Evolutionary conservation across 2,329 filamentous ascomycete genomes (phyloP), one percentile per base, ranked within the genome.

Genomic region (Arthrobotrys megalospora): DNA sequence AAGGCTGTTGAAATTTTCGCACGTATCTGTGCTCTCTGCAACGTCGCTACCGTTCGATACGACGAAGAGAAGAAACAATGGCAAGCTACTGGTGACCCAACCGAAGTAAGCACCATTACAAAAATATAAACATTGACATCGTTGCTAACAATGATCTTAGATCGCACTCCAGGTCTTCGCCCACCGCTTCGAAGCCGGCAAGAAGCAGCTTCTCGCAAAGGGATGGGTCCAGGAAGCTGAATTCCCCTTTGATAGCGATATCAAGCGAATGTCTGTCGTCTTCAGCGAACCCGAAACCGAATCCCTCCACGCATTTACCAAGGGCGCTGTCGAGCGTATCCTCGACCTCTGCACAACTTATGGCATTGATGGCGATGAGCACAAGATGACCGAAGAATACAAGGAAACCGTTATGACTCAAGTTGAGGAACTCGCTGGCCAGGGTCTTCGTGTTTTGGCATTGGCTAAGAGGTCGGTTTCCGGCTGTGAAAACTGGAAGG

Each of bases 241-340:
- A 81, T 92, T 91, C 75, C 91, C 91, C 0, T 93, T 93, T 80
- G 91, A 93, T 82, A 92, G 91, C 0, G 89, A 89, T 72, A 88
- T 93, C 80, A 93, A 93, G 85, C 85, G 76, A 81, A 86, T 65
- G 86, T 84, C 83, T 85, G 67, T 72, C 2, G 53, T 78, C 32
- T 78, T 78, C 67, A 32, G 53, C 11, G 73, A 70, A 45, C 60
- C 66, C 3, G 60, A 43, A 19, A 58, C 73, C 6, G 67, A 72
- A 14, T 34, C 75, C 32, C 11, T 68, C 36, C 67, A 72, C 16
- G 75, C 45, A 36, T 89, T 55, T 90, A 90, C 81, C 90, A 89
- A 72, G 91, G 91, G 90, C 62, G 91, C 91, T 0, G 91, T 92
- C 3, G 91, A 93, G 82, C 87, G 91, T 47, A 87, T 93, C 34